A percentile compares a stretch with the other conserved stretches of the same genome.
These are phyloP conservation scores for Diaporthe citri DNA, from an alignment of 2,329 filamentous ascomycete genomes.

Conservation along the genomic window DNA sequence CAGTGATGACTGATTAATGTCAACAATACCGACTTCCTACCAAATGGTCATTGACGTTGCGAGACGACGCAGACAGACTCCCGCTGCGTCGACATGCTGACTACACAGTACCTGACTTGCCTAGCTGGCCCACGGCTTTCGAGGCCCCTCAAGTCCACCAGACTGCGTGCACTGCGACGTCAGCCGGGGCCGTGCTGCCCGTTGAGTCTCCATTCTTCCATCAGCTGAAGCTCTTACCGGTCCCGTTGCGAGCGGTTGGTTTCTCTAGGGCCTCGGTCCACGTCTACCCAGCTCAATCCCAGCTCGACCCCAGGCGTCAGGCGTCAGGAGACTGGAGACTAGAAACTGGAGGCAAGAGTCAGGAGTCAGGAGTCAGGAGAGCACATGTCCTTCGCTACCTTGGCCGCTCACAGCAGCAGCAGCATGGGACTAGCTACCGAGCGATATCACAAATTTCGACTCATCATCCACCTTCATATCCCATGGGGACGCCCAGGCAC, in stretches of 20 bases:
- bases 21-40: not conserved
- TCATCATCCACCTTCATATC: constrained; percentile 18
- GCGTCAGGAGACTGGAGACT: constrained; percentile 7
- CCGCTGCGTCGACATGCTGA: not conserved
- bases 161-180: constrained; percentile 6
- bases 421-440: not conserved
- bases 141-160: not conserved
- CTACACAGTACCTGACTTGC: not conserved
- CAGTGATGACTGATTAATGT: not conserved
- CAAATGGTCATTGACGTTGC: not conserved
- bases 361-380: constrained; percentile 29
- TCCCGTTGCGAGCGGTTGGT: not conserved
- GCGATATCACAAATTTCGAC: constrained; percentile 17
- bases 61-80: not conserved
- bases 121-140: not conserved
- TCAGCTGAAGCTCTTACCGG: constrained; percentile 19
- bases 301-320: not conserved
- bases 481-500: constrained; percentile 3
- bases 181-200: constrained; percentile 8
- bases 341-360: constrained; percentile 6
- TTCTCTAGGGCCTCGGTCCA: not conserved
- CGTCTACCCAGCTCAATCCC: not conserved
- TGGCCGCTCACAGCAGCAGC: constrained; percentile 3
- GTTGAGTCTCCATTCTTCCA: not conserved
- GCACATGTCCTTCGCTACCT: constrained; percentile 5